These are phyloP conservation scores for Candida lessepsii DNA, from an alignment of 805 yeast species.

Conservation along the genomic window DNA sequence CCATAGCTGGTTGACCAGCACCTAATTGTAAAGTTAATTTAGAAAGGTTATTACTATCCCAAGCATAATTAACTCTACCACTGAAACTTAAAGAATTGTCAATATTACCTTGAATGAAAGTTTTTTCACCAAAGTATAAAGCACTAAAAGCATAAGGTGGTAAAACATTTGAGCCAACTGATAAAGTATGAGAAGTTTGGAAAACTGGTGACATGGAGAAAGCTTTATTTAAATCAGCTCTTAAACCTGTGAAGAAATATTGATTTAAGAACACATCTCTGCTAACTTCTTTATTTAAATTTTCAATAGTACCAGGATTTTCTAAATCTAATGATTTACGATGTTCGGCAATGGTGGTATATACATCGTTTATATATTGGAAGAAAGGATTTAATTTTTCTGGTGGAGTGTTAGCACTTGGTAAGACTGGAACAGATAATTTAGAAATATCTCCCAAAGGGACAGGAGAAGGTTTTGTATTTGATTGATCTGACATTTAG, in stretches of 20 bases:
- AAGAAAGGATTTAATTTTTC: slow-evolving; percentile 75
- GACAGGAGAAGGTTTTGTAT: slow-evolving; percentile 32
- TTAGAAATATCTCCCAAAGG: slow-evolving; percentile 62
- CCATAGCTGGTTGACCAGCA: slow-evolving; percentile 86
- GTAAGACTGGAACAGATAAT: slow-evolving; percentile 54
- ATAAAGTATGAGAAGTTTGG: slow-evolving; percentile 93
- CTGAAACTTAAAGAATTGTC: slow-evolving; percentile 83
- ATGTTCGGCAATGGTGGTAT: slow-evolving; percentile 69
- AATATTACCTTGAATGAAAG: slow-evolving; percentile 86
- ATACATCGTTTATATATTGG: slow-evolving; percentile 73
- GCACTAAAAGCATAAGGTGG: slow-evolving; percentile 93
- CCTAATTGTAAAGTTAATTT: slow-evolving; percentile 88
- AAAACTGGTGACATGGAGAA: slow-evolving; percentile 89
- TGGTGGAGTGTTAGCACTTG: slow-evolving; percentile 53
- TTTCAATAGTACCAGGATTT: slow-evolving; percentile 95
- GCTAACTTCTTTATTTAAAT: slow-evolving; percentile 87
- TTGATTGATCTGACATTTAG: slow-evolving; percentile 3
- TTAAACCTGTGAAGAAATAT: slow-evolving; percentile 89
- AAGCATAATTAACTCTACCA: slow-evolving; percentile 88
- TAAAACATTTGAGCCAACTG: slow-evolving; percentile 79
- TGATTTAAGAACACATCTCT: slow-evolving; percentile 90
- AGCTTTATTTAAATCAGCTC: slow-evolving; percentile 94
- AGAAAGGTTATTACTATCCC: slow-evolving; percentile 76
- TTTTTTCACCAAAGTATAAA: slow-evolving; percentile 79
- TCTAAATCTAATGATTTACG: slow-evolving; percentile 77